Conservation (phyloP, 345 rosid species). For the Barbarea vulgaris region DNA sequence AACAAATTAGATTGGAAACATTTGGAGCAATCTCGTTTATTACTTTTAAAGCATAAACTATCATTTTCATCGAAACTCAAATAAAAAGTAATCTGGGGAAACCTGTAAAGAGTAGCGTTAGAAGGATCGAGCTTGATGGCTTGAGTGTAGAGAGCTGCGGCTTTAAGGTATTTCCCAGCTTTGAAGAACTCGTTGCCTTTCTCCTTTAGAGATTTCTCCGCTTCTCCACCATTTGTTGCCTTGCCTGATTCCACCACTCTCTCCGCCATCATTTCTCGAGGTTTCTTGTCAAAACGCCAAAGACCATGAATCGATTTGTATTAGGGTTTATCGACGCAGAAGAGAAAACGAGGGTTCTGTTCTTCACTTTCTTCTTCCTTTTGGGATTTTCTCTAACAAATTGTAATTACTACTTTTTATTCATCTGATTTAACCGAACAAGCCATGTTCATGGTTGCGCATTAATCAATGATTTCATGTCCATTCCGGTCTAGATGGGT, state of each 20-base stretch:
- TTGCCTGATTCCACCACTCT: conserved; percentile 51
- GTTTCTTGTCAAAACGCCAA: not conserved
- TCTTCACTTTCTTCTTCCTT: not conserved
- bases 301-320: conserved; percentile 11
- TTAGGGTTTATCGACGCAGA: conserved; percentile 36
- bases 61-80: conserved; percentile 15
- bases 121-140: conserved; percentile 95
- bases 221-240: conserved; percentile 38
- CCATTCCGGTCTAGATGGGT: not conserved
- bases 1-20: not conserved
- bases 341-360: not conserved
- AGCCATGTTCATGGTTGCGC: not conserved
- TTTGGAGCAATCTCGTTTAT: not conserved
- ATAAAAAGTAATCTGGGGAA: not conserved
- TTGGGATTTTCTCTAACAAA: not conserved
- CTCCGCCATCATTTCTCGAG: conserved; percentile 52
- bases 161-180: conserved; percentile 94
- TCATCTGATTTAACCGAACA: not conserved
- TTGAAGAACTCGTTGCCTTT: conserved; percentile 95
- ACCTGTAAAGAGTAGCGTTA: conserved; percentile 92
- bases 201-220: conserved; percentile 68
- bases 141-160: conserved; percentile 97
- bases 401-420: not conserved
- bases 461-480: not conserved
- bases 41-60: not conserved